Evolutionary conservation across 768 basidiomycete species (phyloP).

Genomic region (Phaeotremella skinneri): DNA sequence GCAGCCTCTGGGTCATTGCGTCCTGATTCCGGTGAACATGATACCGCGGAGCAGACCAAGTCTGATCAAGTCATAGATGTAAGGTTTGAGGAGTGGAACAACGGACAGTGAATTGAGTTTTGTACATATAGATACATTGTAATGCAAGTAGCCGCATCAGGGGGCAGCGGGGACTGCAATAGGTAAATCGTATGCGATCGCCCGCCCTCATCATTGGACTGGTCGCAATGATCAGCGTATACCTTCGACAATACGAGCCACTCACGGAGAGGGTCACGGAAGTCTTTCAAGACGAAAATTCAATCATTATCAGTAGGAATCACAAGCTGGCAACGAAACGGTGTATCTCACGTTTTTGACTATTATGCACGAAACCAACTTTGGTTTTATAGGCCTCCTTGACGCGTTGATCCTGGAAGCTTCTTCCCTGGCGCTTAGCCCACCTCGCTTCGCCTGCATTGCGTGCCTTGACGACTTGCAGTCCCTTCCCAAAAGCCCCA

Average conservation of each 20-base stretch:
- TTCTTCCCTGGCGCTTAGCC: conserved; percentile 78
- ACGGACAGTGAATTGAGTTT: background rate
- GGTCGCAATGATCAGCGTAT: conserved; percentile 7
- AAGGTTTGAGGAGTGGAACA: background rate
- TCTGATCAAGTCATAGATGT: background rate
- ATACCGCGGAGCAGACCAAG: background rate
- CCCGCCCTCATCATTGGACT: conserved; percentile 27
- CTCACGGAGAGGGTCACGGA: conserved; percentile 44
- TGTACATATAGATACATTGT: background rate
- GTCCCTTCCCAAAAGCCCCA: conserved; percentile 79
- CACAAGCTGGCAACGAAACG: background rate
- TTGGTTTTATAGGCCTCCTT: conserved; percentile 81
- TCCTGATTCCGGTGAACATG: too few relatives aligned
- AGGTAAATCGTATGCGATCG: too few relatives aligned
- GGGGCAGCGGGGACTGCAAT: too few relatives aligned
- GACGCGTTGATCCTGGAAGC: conserved; percentile 75
- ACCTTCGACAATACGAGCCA: background rate
- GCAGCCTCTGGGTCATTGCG: background rate
- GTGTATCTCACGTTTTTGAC: conserved; percentile 64
- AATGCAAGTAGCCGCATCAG: background rate
- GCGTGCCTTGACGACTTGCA: conserved; percentile 79
- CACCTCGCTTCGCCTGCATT: conserved; percentile 94
- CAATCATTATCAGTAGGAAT: background rate
- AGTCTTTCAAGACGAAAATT: conserved; percentile 35
- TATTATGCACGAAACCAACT: conserved; percentile 74